Conservation (phyloP, 23 red algal species). For the Pyropia haitanensis region DNA sequence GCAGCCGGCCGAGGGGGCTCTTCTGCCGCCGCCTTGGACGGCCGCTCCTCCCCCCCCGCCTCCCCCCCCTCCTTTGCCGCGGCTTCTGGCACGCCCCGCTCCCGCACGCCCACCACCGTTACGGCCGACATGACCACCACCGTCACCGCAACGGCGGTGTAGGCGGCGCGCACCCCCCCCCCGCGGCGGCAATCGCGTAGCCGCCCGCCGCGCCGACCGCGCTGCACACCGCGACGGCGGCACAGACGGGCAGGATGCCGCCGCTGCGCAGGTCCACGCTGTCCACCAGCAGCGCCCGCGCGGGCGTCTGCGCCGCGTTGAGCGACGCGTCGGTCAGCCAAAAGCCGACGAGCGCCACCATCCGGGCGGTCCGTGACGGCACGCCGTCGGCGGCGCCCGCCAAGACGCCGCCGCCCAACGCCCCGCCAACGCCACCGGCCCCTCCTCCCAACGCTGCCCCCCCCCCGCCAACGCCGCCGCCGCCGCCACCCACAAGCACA, state of each 20-base stretch:
- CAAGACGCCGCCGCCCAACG: neutral
- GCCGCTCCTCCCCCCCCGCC: no score
- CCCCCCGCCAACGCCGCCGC: neutral
- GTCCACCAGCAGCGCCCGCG: constrained; percentile 14
- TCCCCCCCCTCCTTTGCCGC: no score
- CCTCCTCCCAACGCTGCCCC: constrained; percentile 1
- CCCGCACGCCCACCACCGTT: neutral
- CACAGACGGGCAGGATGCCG: neutral
- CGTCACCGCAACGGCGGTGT: neutral
- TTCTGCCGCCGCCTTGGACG: no score
- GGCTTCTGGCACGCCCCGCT: neutral
- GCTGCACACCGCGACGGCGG: no score
- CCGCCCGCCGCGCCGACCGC: neutral
- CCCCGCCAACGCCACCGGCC: neutral
- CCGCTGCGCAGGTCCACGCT: neutral
- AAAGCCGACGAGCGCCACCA: constrained; percentile 20
- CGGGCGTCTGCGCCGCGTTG: constrained; percentile 26
- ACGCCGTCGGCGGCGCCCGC: neutral
- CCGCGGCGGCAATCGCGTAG: neutral
- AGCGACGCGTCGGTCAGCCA: constrained; percentile 20
- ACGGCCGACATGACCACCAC: neutral
- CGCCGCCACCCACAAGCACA: neutral
- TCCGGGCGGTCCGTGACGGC: neutral
- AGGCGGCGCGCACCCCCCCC: neutral
- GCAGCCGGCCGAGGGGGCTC: no score